Evolutionary conservation across 148 eudicot species (phyloP).

Genomic region (Rhododendron simsii): DNA sequence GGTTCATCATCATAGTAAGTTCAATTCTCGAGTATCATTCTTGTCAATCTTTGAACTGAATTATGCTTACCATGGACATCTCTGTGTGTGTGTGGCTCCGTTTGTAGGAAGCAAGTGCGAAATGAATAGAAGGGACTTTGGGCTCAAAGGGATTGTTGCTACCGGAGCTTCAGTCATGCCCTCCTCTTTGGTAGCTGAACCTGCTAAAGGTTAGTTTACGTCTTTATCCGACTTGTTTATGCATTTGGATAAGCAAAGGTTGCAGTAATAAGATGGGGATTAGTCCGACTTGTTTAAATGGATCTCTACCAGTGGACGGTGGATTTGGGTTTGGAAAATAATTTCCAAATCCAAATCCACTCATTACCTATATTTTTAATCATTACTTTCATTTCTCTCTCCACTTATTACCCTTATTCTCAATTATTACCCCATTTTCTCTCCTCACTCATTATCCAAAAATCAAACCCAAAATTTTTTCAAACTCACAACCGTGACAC

Average conservation of each 20-base stretch:
- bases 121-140: conserved; percentile 67
- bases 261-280: not conserved
- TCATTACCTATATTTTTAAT: no score
- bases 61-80: not conserved
- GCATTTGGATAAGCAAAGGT: not conserved
- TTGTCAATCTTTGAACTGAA: not conserved
- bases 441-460: no score
- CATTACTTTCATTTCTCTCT: no score
- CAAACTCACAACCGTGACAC: no score
- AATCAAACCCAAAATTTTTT: no score
- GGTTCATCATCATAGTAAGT: conserved; percentile 31
- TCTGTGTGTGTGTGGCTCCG: not conserved
- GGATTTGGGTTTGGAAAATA: not conserved
- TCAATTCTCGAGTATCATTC: not conserved
- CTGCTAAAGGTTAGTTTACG: conserved; percentile 44
- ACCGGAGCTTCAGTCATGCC: conserved; percentile 63
- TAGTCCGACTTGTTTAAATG: not conserved
- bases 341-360: no score
- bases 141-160: conserved; percentile 65
- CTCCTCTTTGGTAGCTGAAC: conserved; percentile 53
- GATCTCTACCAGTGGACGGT: not conserved
- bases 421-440: no score
- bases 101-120: conserved; percentile 51
- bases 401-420: no score
- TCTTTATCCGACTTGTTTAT: not conserved